Evolutionary conservation across 2,329 filamentous ascomycete genomes (phyloP).

Genomic region (Botrytis fragariae): DNA sequence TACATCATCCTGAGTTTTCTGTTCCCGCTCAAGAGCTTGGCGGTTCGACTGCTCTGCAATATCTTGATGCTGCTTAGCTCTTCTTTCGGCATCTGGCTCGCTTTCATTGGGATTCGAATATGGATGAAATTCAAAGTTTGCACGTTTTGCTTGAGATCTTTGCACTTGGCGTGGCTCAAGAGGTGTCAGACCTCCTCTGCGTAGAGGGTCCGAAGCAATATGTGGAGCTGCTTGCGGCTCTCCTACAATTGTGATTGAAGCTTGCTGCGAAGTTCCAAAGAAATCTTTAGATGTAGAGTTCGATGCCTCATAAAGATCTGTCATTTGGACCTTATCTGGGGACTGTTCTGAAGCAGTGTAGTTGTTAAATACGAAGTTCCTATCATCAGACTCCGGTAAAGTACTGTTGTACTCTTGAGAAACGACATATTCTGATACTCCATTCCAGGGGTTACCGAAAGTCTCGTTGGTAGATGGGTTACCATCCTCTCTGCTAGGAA

Average conservation of each 20-base stretch:
- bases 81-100: neutral
- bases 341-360: neutral
- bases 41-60: neutral
- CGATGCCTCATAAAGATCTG: too few species aligned
- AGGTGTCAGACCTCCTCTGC: neutral
- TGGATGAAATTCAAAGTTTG: neutral
- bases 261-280: neutral
- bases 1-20: neutral
- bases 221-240: too few species aligned
- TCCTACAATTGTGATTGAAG: neutral
- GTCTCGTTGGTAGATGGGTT: neutral
- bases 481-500: neutral
- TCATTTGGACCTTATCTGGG: neutral
- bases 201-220: neutral
- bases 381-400: neutral
- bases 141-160: neutral
- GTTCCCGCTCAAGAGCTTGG: neutral
- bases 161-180: neutral
- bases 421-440: neutral
- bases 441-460: neutral
- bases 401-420: neutral
- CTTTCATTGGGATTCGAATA: neutral
- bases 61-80: neutral
- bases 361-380: neutral
- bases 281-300: neutral